Base-by-base conservation (phyloP, 495 filamentous ascomycete species). In the Aspergillus olivimuriae region DNA sequence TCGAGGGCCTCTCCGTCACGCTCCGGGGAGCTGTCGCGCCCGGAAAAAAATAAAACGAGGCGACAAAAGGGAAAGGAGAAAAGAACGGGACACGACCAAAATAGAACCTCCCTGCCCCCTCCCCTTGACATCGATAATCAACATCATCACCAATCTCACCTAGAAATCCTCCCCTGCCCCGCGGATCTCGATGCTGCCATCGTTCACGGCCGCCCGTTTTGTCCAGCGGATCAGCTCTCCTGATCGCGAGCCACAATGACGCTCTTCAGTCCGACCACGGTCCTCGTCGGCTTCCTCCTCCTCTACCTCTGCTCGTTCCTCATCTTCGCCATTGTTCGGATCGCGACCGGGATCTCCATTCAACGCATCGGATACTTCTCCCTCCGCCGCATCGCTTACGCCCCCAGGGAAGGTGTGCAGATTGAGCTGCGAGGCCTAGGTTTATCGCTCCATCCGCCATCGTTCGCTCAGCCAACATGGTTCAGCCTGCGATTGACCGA, bases 381-480 rank as follows among this genome's bases (percentile, higher is more conserved):
- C 20, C 72, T 99, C 39, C 82, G 89, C 48, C 84, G 90, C 42
- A 85, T 97, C 39, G 80, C 86, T 41, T 96, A 94, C 64, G 83
- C 84, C 11, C 87, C 87, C 16, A 80, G 69, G 60, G 86, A 94
- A 73, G 92, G 94, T 41, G 58, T 95, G 45, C 83, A 83, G 49
- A 80, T 99, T 56, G 87, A 97, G 62, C 81, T 97, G 32, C 82
- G 92, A 28, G 88, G 89, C 32, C 70, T 97, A 30, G 89, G 92
- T 17, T 72, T 97, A 37, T 82, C 86, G 30, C 55, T 96, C 49
- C 92, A 97, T 63, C 81, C 89, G 7, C 91, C 92, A 6, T 95
- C 92, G 12, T 97, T 97, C 61, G 86, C 89, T 15, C 89, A 96
- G 60, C 90, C 92, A 37, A 96, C 94, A 63, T 99, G 92, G 92